Evolutionary conservation across 805 yeast species (phyloP).

Genomic region (Candida lessepsii): DNA sequence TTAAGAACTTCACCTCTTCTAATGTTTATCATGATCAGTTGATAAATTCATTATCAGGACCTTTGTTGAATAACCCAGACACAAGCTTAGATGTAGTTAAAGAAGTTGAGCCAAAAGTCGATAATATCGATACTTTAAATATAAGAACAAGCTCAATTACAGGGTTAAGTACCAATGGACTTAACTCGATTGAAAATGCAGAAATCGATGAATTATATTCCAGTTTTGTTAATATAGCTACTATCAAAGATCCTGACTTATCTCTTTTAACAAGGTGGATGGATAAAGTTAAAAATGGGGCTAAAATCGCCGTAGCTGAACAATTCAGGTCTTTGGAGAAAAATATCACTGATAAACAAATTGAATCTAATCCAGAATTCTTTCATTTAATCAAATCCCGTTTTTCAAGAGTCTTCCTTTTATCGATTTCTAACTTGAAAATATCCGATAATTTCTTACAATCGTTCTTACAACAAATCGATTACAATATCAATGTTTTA

Average conservation of each 20-base stretch:
- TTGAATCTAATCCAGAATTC: constrained; percentile 6
- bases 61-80: not conserved
- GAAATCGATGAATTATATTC: constrained; percentile 70
- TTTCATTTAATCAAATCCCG: constrained; percentile 14
- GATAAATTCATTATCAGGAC: constrained; percentile 10
- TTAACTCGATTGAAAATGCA: constrained; percentile 27
- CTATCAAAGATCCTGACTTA: constrained; percentile 40
- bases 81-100: not conserved
- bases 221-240: constrained; percentile 59
- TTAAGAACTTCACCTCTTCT: constrained; percentile 18
- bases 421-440: constrained; percentile 61
- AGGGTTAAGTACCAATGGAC: constrained; percentile 8
- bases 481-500: constrained; percentile 54
- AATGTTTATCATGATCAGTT: constrained; percentile 8
- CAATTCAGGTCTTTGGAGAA: constrained; percentile 1
- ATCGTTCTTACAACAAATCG: constrained; percentile 45
- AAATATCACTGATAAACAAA: constrained; percentile 13
- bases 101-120: not conserved
- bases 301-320: constrained; percentile 6
- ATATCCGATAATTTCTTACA: constrained; percentile 62
- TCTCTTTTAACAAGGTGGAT: constrained; percentile 38
- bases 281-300: constrained; percentile 32
- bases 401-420: constrained; percentile 69
- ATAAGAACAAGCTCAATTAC: constrained; percentile 14
- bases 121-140: not conserved